A percentile compares a stretch with the other conserved stretches of the same genome.
Evolutionary conservation across 257 asterid genomes (phyloP).

Genomic region (Solanum etuberosum): DNA sequence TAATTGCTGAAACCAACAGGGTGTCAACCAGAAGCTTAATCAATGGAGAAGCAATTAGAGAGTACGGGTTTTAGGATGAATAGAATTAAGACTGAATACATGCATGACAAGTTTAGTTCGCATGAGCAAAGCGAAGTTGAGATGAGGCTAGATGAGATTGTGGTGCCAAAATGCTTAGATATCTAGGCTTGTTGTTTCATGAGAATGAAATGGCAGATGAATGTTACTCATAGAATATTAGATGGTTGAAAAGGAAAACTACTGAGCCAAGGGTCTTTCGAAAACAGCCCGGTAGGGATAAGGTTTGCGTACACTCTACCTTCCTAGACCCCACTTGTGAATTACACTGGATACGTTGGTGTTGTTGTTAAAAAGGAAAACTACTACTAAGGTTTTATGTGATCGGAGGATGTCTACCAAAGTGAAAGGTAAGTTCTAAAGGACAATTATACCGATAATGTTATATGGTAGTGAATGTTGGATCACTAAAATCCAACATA

Average conservation of each 20-base stretch:
- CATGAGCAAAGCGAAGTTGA: not conserved
- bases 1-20: not conserved
- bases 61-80: not conserved
- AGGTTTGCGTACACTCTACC: not conserved
- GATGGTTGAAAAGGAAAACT: not conserved
- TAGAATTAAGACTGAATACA: not conserved
- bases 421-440: not conserved
- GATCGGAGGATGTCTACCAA: not conserved
- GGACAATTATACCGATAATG: not conserved
- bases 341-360: no score
- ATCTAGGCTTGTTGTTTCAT: not conserved
- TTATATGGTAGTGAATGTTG: not conserved
- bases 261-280: not conserved
- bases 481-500: not conserved
- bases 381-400: not conserved
- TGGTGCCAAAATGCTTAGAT: not conserved
- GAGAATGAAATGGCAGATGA: not conserved
- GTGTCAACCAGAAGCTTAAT: not conserved
- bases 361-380: not conserved
- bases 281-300: not conserved
- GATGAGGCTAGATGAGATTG: not conserved
- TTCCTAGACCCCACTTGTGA: not conserved
- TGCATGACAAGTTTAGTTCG: not conserved
- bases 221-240: not conserved
- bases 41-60: not conserved